Base-by-base conservation (phyloP, 2,329 filamentous ascomycete species). In the Shiraia sp. region DNA sequence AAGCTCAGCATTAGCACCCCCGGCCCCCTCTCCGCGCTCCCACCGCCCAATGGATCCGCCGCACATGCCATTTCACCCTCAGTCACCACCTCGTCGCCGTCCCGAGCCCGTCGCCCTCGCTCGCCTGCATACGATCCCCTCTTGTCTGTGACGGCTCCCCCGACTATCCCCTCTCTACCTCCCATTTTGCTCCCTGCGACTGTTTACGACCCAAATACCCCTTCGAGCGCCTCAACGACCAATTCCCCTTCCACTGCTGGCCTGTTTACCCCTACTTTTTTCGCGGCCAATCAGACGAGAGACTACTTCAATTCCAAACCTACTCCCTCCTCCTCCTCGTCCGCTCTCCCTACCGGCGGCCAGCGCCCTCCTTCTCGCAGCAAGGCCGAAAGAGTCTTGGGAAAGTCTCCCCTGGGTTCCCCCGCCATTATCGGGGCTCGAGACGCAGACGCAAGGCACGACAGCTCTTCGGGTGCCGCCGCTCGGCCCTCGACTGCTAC, bases 291-390 rank as follows among this genome's bases (percentile, higher is more conserved):
- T 36, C 49, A 54, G 37, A 55, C 63, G 17, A 49, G 63, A 25
- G 70, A 73, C 50, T 72, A 73, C 55, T 73, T 73, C 59, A 66
- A 54, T 40, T 53, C 59, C 24, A 63, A 65, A 38, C 57, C 61
- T 7, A 49, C 53, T 1, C 40, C 53, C 19, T 22, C 19, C 8
- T 22, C 19, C 19, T 22, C 19, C 19, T 22, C 19, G 4, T 22
- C 19, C 19, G 4, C 19, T 10, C 47, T 52, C 5, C 34, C 47
- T 9, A 40, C 50, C 10, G 34, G 32, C 6, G 12, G 13, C 38
- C 59, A 63, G 37, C 57, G 57, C 7, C 57, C 63, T 17, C 52
- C 63, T 6, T 66, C 65, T 36, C 61, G 65, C 43, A 60, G 25
- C 45, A 58, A 56, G 47, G 49, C 53, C 15, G 63, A 67, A 32